phyloP scores from a whole-genome alignment of 2,329 filamentous ascomycete species.

The Annulohypoxylon truncatum region DNA sequence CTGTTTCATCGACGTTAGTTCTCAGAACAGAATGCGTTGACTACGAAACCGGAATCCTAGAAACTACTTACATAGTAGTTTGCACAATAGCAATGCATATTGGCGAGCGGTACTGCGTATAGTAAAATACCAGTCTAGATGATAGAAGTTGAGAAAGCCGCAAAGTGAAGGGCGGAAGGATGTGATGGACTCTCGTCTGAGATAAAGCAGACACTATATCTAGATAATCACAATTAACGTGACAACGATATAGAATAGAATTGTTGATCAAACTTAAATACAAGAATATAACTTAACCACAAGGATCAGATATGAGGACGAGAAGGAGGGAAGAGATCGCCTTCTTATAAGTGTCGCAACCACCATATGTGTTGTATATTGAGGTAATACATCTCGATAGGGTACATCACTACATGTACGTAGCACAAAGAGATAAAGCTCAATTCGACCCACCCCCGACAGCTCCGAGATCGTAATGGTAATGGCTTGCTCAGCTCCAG shows the following conservation, averaged over 20 bases:
- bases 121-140: not conserved
- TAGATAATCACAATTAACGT: not conserved
- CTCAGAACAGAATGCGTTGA: not conserved
- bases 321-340: not conserved
- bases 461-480: constrained; percentile 16
- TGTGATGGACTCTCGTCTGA: not conserved
- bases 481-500: constrained; percentile 27
- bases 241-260: not conserved
- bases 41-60: not conserved
- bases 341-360: not conserved
- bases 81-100: constrained; percentile 48
- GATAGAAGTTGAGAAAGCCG: constrained; percentile 8
- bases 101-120: constrained; percentile 3
- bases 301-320: not conserved
- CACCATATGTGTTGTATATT: not conserved
- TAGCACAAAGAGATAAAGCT: not conserved
- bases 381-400: constrained; percentile 1
- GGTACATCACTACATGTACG: not conserved
- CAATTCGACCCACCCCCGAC: constrained; percentile 6
- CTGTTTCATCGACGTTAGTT: constrained; percentile 29
- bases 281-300: not conserved
- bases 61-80: constrained; percentile 47
- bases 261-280: not conserved
- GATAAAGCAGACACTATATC: not conserved
- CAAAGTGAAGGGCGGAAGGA: not conserved